Base-by-base conservation (phyloP, 2,329 filamentous ascomycete species). In the Diaporthe citri region DNA sequence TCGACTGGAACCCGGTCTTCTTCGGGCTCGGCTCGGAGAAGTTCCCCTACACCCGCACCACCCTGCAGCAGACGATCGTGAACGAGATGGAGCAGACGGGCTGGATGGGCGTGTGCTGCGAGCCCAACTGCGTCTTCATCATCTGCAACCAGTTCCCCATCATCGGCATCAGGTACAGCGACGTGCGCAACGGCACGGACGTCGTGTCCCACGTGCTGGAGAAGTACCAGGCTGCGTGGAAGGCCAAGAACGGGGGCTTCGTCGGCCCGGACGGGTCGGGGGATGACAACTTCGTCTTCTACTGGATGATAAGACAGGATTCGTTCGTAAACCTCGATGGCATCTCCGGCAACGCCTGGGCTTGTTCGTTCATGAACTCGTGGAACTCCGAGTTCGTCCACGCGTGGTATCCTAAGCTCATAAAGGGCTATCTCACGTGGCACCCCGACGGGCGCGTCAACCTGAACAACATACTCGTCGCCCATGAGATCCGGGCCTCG, bases 71-170 rank as follows among this genome's bases (percentile, higher is more conserved):
- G 22, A 81, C 79, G 3, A 81, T 79, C 17, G 72, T 86, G n/a
- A 81, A 83, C 41, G 76, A 80, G 52, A 85, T 86, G 83, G 84
- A 85, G 75, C 69, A 78, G 17, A 81, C 83, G 57, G 78, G 77
- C 0, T 86, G 84, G 84, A 76, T 85, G 2, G 84, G 85, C 0
- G 84, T 84, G 1, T 86, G 84, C 64, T 86, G 85, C 74, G 85
- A 86, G 78, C 85, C 84, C 2, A 87, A 86, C 77, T 78, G 76
- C 4, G 80, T 84, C 10, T 85, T 84, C 73, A 77, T 84, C 6
- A 81, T 85, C 59, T 86, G 85, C 78, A 86, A 86, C 76, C 85
- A 86, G 73, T 86, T 86, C 78, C 84, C 84, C 4, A 83, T 85
- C 57, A 83, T 85, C 43, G 83, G 83, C 0, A 82, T 85, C 74